These are phyloP conservation scores for Rhododendron henanense DNA, from an alignment of 148 eudicot genomes.

Conservation along the genomic window DNA sequence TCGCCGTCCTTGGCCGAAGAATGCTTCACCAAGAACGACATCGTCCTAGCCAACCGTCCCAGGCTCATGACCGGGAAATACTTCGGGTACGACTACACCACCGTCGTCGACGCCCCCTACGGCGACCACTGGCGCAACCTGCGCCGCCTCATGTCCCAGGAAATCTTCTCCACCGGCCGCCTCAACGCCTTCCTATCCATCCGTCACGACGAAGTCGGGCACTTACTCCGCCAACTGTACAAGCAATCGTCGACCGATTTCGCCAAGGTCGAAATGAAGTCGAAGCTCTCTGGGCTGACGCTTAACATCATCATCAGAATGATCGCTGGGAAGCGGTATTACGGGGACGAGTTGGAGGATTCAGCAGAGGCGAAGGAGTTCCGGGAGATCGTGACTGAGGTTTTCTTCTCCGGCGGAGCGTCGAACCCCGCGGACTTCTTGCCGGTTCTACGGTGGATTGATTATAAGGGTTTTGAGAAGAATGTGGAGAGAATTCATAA, in stretches of 20 bases:
- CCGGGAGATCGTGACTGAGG: background rate
- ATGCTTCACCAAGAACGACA: conserved; percentile 4
- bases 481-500: background rate
- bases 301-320: background rate
- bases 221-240: background rate
- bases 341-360: background rate
- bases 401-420: background rate
- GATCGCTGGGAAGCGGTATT: background rate
- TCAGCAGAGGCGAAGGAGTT: background rate
- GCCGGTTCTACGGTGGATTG: background rate
- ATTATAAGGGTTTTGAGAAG: background rate
- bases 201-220: background rate
- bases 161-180: background rate
- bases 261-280: background rate
- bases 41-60: background rate
- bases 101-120: background rate
- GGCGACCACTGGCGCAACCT: conserved; percentile 6
- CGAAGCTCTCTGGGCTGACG: background rate
- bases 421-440: background rate
- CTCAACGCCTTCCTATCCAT: background rate
- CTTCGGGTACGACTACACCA: background rate
- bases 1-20: background rate
- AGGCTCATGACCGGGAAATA: background rate
- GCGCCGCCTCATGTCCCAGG: background rate
- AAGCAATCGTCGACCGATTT: background rate